Conservation (phyloP, 257 asterid species). For the Lithospermum erythrorhizon region DNA sequence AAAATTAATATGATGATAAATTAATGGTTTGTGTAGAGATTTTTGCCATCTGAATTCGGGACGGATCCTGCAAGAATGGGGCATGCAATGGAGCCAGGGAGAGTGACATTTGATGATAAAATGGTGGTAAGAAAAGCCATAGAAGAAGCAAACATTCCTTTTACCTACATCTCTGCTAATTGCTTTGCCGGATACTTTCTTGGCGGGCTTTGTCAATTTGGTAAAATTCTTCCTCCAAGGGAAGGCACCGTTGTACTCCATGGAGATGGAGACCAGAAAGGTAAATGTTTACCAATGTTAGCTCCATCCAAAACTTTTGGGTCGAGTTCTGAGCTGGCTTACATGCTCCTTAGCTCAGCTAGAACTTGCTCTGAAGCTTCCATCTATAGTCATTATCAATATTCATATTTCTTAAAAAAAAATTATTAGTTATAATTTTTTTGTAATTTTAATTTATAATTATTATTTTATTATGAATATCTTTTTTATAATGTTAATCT, state of each 20-base stretch:
- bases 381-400: too few relatives aligned
- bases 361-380: too few relatives aligned
- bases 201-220: constrained; percentile 26
- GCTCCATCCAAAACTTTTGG: too few relatives aligned
- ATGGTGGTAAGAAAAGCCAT: constrained; percentile 26
- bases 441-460: too few relatives aligned
- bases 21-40: constrained; percentile 11
- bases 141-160: constrained; percentile 24
- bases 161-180: constrained; percentile 22
- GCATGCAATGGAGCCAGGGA: constrained; percentile 21
- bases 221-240: constrained; percentile 19
- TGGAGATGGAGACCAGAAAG: constrained; percentile 25
- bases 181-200: constrained; percentile 25
- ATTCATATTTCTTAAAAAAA: too few relatives aligned
- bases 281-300: background rate
- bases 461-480: too few relatives aligned
- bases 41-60: constrained; percentile 29
- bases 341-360: too few relatives aligned
- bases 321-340: too few relatives aligned
- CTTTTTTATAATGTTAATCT: too few relatives aligned
- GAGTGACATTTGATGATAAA: constrained; percentile 24
- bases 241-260: constrained; percentile 11
- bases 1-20: too few relatives aligned
- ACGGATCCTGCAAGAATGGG: constrained; percentile 25
- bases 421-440: too few relatives aligned